Evolutionary conservation across 768 basidiomycete species (phyloP), one percentile per base, ranked within the genome.

Genomic region (Lactarius evosmus): DNA sequence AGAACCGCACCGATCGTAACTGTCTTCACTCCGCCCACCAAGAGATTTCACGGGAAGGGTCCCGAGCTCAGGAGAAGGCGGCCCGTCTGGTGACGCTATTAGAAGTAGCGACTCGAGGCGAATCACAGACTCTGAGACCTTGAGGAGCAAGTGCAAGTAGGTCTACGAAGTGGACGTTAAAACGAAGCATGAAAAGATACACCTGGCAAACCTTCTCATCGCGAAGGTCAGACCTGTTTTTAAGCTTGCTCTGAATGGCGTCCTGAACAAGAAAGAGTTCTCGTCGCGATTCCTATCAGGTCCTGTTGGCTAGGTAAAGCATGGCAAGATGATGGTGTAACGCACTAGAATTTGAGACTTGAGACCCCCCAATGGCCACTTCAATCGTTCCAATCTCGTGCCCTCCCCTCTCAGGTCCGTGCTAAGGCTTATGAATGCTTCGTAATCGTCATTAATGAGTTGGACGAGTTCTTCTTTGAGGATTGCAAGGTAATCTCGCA

Each of bases 391-490:
- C 69, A 96, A 73, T 67, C 93, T 80, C 41, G 80, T 78, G 3
- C 91, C 89, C 75, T 98, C 95, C 50, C 89, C 93, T 68, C 87
- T 83, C 67, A 98, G 74, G 70, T 98, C 94, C 3, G 95, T 95
- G 67, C 95, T 95, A 33, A 99, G 80, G 69, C 91, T 93, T 70
- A 98, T 96, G 73, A 98, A 99, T 16, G 95, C 95, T 74, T 95
- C 95, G 71, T 98, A 99, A 76, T 98, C 97, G 69, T 94, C 89
- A 75, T 99, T 98, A 73, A 98, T 97, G 71, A 98, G 85, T 70
- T 87, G 87, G 33, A 98, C 94, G 38, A 99, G 82, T 73, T 97
- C 96, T 73, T 95, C 93, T 74, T 96, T 94, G 67, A 99, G 77
- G 11, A 81, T 78, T 0, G 85, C 83, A 64, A 93, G 79, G 73